Base-by-base conservation (phyloP, 768 basidiomycete species). In the Leucogyrophana mollusca region DNA sequence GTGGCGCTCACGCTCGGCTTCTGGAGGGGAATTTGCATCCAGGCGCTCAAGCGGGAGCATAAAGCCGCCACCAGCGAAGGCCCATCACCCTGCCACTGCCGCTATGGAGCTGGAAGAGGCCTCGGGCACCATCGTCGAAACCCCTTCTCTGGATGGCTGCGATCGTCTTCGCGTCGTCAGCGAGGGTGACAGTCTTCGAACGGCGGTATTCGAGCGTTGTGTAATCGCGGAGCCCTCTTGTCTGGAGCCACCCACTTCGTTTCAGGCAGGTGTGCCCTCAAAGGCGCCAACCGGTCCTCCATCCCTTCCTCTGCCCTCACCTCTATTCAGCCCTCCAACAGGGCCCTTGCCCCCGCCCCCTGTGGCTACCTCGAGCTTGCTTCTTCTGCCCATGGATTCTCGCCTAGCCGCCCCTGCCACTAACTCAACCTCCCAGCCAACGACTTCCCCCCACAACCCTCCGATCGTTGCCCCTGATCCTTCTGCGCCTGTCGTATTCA, bases 281-380 rank as follows among this genome's bases (percentile, higher is more conserved):
- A 61, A 51, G 38, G 21, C 40, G 1, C 46, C 61, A 11, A 55
- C 50, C 6, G 64, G 57, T 11, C 62, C 62, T 35, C 72, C 74
- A 1, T 61, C 69, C 13, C 67, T 69, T 11, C 77, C 79, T n/a
- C 65, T 79, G 20, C 77, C 78, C 4, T 64, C 74, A 0, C 75
- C 79, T 1, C 69, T 69, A 9, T 55, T 57, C 6, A 48, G 55
- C 5, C 47, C 62, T 4, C 47, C 66, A 34, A 56, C 62, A 9
- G 25, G 43, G n/a, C 43, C 45, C 18, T 38, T 33, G 11, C 4
- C 42, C n/a, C 4, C 24, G 18, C 37, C 23, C 25, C 40, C 52
- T 20, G 41, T 30, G 14, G 46, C 52, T 25, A 50, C 37, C 24
- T 56, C 55, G 41, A 52, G 39, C 40, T 27, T n/a, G 11, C 45